Evolutionary conservation across 805 yeast genomes (phyloP), one percentile per base, ranked within the genome.

Genomic region (Candida anglica): DNA sequence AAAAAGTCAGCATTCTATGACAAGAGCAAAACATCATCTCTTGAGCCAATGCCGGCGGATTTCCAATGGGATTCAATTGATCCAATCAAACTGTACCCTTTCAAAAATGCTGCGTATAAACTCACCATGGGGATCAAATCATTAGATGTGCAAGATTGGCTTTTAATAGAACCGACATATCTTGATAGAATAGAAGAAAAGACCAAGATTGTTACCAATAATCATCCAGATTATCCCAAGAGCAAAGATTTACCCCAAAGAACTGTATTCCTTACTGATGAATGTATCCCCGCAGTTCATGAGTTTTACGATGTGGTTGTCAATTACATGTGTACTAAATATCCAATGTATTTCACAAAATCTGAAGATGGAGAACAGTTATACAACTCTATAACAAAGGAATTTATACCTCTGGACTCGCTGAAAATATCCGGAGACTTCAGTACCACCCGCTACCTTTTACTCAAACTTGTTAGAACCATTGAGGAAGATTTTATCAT

Each of bases 101-200:
- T 79, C 61, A 78, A 75, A 48, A 66, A 73, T 29, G 81, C 76
- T 11, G 72, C 63, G 30, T 78, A 80, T 45, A 71, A 69, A 40
- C 56, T 82, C 55, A 80, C 81, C 3, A 73, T 83, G 81, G 83
- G 81, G 1, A 66, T 81, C 32, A 61, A 68, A 39, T 63, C 41
- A 19, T 40, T 66, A 22, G 58, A 56, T 10, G 47, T 53, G 2
- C 60, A 64, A 29, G 70, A 66, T 33, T 66, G 70, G 70, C 52
- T 66, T 16, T 52, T 66, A 38, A 43, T 66, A 10, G 72, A 66
- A 29, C 53, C 64, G 19, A 47, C 58, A 3, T 66, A 66, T 40
- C 39, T 41, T 32, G 34, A 42, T n/a, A 32, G 43, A 6, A 40
- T 61, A 6, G 50, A 48, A 4, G 53, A 46, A 25, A 66, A 66